Percentiles rank a stretch among this genome's conserved stretches.
Conservation (phyloP, 495 filamentous ascomycete species). For the Talaromyces stipitatus region DNA sequence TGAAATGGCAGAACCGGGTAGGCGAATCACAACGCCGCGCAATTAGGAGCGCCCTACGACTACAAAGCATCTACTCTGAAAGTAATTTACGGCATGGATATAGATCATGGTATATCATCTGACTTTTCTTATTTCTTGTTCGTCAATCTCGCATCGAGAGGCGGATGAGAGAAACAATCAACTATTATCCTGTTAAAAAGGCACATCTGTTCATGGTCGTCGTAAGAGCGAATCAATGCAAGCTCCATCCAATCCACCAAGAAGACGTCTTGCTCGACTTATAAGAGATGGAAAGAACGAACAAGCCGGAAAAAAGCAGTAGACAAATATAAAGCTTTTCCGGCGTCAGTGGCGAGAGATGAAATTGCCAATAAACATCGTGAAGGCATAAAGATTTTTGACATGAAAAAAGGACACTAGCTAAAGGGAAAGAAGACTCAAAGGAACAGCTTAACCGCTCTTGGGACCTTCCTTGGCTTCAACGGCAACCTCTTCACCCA, state of each 20-base stretch:
- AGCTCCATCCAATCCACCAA: not conserved
- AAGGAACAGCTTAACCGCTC: conserved; percentile 8
- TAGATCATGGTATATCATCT: not conserved
- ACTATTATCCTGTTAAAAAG: not conserved
- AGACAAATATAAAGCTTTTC: not conserved
- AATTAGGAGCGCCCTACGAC: not conserved
- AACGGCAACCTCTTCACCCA: conserved; percentile 89
- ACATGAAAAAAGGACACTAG: conserved; percentile 5
- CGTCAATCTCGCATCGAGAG: not conserved
- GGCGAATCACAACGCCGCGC: not conserved
- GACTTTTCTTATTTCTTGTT: conserved; percentile 4
- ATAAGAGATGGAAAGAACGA: not conserved
- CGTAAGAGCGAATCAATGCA: not conserved
- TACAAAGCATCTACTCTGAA: not conserved
- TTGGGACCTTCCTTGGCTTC: conserved; percentile 85
- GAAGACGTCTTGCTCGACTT: not conserved
- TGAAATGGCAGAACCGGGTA: not conserved
- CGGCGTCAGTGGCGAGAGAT: not conserved
- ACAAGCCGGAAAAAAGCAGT: conserved; percentile 5
- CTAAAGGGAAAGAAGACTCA: not conserved
- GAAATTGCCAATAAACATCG: conserved; percentile 3
- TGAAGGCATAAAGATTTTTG: conserved; percentile 10
- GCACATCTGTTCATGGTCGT: conserved; percentile 28
- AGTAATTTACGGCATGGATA: not conserved
- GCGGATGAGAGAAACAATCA: conserved; percentile 1